Percentiles rank a stretch among this genome's conserved stretches.
Conservation (phyloP, 1,284 basidiomycete species). For the Ganoderma boninense region DNA sequence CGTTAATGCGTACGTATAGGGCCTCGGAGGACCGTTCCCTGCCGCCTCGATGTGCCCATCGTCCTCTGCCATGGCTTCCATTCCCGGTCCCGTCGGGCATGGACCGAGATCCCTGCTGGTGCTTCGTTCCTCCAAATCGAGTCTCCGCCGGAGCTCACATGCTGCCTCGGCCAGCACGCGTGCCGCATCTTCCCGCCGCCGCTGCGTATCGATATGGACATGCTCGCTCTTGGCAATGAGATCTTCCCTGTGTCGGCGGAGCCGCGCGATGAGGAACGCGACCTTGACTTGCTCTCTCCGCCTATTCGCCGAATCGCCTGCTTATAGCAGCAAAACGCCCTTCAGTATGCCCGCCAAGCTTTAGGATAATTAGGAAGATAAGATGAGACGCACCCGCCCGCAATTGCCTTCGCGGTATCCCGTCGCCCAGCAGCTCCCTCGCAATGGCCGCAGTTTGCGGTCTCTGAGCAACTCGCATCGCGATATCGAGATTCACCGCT, state of each 20-base stretch:
- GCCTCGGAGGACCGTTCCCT: neutral
- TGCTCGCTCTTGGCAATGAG: neutral
- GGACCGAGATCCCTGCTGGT: neutral
- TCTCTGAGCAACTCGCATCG: neutral
- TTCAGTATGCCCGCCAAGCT: neutral
- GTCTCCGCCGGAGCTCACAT: neutral
- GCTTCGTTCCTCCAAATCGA: neutral
- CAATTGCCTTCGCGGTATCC: neutral
- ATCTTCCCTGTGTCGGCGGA: neutral
- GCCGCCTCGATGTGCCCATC: neutral
- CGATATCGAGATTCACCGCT: too few relatives aligned
- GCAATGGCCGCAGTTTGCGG: too few relatives aligned
- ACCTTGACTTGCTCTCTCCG: neutral
- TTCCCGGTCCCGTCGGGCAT: neutral
- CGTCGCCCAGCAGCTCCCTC: neutral
- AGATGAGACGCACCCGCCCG: neutral
- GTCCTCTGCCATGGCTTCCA: neutral
- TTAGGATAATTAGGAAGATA: neutral
- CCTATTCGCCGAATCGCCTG: neutral
- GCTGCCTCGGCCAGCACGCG: slow-evolving; percentile 2
- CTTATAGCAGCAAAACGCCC: neutral
- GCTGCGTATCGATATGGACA: neutral
- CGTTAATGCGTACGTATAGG: neutral
- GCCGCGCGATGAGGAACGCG: neutral
- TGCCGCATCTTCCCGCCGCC: neutral